These are phyloP conservation scores for peach (Prunus persica) DNA, from an alignment of 306 rosid genomes.

Conservation along the genomic window Prunus_persica_NCBIv2 NC_034012.1:19905501-19906000, in stretches of 20 bases:
- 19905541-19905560: slow-evolving; percentile 66
- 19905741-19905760: slow-evolving; percentile 5
- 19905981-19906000: too few relatives aligned
- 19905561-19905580: slow-evolving; percentile 79
- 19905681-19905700: slow-evolving; percentile 24
- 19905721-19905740: slow-evolving; percentile 6
- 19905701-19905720: neutral
- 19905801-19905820: slow-evolving; percentile 55
- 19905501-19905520: neutral
- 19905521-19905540: slow-evolving; percentile 43
- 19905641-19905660: neutral
- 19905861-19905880: neutral
- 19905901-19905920: too few relatives aligned
- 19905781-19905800: slow-evolving; percentile 10
- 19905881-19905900: too few relatives aligned
- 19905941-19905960: too few relatives aligned
- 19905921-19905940: too few relatives aligned
- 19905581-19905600: slow-evolving; percentile 84
- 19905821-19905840: neutral
- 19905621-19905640: slow-evolving; percentile 18
- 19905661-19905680: neutral
- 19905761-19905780: slow-evolving; percentile 4
- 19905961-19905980: too few relatives aligned
- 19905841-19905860: too few relatives aligned
- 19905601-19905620: slow-evolving; percentile 28